Evolutionary conservation across 805 yeast genomes (phyloP), one percentile per base, ranked within the genome.

Genomic region (Grigorovia yakushimaensis): DNA sequence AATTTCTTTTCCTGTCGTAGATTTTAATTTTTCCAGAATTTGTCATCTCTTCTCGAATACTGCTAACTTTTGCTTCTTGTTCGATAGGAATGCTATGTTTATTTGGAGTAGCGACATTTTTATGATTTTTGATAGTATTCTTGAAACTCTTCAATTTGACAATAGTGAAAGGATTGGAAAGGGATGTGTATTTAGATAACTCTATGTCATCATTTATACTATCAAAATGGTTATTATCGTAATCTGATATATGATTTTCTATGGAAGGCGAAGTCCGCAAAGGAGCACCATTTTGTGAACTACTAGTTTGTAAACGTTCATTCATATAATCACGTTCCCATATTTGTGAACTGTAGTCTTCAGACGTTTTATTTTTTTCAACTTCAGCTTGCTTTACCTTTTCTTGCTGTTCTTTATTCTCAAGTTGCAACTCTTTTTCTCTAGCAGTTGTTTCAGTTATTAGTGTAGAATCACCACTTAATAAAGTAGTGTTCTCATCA

Each of bases 91-190:
- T n/a, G n/a, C n/a, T n/a, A n/a, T n/a, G n/a, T n/a, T n/a, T n/a
- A n/a, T n/a, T n/a, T n/a, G n/a, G n/a, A n/a, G n/a, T 33, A n/a
- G 18, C 17, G 18, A 11, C 7, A 13, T 13, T 33, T 3, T 33
- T 33, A 9, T 19, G 22, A 37, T 18, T 37, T 9, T 13, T n/a
- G 38, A 5, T 23, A 15, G 18, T 24, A 10, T 21, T 19, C 13
- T 38, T 41, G 3, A 18, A n/a, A 42, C 23, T 46, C 38, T 41
- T 47, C 43, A 52, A 19, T 40, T 55, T 56, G 4, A 59, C 37
- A 5, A 49, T 46, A 36, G 51, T 51, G 40, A 54, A 59, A 9
- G 60, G 61, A 33, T 59, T 57, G 5, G 63, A 59, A 22, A 56
- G 33, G 5, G 57, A 48, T 5, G 42, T 37, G 46, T 54, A 51